These are phyloP conservation scores for Inga leiocalycina DNA, from an alignment of 306 rosid species.

Conservation along the genomic window DNA sequence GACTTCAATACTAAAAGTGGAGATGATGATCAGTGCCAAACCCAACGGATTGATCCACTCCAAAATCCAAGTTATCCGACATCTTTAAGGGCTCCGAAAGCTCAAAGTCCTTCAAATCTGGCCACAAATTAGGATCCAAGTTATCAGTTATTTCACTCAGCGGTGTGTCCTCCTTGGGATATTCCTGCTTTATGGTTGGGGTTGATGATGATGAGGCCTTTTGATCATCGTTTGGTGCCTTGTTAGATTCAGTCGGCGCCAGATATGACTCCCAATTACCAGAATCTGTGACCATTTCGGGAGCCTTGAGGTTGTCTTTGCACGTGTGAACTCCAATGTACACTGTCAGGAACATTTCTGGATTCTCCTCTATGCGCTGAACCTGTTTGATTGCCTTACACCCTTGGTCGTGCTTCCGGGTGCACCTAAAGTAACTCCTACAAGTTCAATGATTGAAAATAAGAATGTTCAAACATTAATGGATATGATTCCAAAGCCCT, in stretches of 20 bases:
- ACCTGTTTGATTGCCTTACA: slow-evolving; percentile 81
- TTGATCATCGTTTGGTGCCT: slow-evolving; percentile 12
- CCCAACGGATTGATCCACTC: slow-evolving; percentile 32
- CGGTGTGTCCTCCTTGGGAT: slow-evolving; percentile 41
- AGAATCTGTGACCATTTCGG: slow-evolving; percentile 46
- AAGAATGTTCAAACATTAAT: neutral
- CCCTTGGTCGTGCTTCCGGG: slow-evolving; percentile 65
- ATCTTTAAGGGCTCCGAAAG: slow-evolving; percentile 34
- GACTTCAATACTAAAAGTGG: neutral
- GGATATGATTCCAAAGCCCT: neutral
- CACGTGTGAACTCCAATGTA: slow-evolving; percentile 84
- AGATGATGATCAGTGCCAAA: slow-evolving; percentile 30
- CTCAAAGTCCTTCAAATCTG: slow-evolving; percentile 57
- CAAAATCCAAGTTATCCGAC: slow-evolving; percentile 39
- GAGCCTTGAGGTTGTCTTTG: slow-evolving; percentile 41
- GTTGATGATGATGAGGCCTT: neutral
- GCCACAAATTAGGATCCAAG: slow-evolving; percentile 52
- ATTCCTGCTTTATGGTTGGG: slow-evolving; percentile 44
- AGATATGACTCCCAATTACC: slow-evolving; percentile 29
- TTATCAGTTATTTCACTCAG: slow-evolving; percentile 42
- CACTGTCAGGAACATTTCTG: slow-evolving; percentile 51
- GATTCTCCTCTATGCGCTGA: slow-evolving; percentile 54
- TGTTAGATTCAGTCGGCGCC: slow-evolving; percentile 23
- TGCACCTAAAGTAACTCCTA: slow-evolving; percentile 92
- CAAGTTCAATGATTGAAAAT: neutral